phyloP scores from a whole-genome alignment of 179 eudicot genomes.

The Sideroxylon spinosum region DNA sequence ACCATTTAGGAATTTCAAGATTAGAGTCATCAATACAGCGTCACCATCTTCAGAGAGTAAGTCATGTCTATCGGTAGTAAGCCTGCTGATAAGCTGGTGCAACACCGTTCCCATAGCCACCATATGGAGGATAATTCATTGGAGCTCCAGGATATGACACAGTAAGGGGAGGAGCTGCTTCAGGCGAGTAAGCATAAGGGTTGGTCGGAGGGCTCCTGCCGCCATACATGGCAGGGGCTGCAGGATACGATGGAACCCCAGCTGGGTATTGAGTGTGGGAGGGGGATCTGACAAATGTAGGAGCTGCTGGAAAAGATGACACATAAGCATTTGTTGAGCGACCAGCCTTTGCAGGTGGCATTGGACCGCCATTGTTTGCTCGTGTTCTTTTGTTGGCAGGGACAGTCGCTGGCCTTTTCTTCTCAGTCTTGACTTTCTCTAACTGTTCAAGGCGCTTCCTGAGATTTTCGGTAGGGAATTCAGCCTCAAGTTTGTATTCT shows the following conservation, averaged over 20 bases:
- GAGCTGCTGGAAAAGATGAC: slow-evolving; percentile 80
- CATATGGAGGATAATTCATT: slow-evolving; percentile 64
- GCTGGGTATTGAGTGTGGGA: slow-evolving; percentile 71
- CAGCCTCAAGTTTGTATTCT: slow-evolving; percentile 85
- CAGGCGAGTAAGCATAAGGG: slow-evolving; percentile 71
- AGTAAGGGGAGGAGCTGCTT: slow-evolving; percentile 49
- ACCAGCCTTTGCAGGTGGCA: slow-evolving; percentile 99
- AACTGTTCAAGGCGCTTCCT: slow-evolving; percentile 86
- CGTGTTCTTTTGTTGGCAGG: slow-evolving; percentile 90
- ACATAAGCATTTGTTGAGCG: slow-evolving; percentile 90
- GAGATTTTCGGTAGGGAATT: slow-evolving; percentile 76
- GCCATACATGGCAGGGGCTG: slow-evolving; percentile 53
- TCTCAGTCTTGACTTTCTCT: slow-evolving; percentile 80
- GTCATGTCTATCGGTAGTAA: slow-evolving; percentile 73
- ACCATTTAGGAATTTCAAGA: slow-evolving; percentile 38
- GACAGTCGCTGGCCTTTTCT: slow-evolving; percentile 58
- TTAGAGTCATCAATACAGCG: slow-evolving; percentile 48
- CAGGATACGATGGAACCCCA: slow-evolving; percentile 50
- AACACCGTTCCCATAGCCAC: slow-evolving; percentile 61
- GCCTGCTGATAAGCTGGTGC: slow-evolving; percentile 70
- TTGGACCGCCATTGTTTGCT: slow-evolving; percentile 76
- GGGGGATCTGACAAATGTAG: slow-evolving; percentile 65
- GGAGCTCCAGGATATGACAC: slow-evolving; percentile 67
- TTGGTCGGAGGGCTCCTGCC: slow-evolving; percentile 55
- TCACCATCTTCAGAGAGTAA: slow-evolving; percentile 38